Conservation (phyloP, 2,329 filamentous ascomycete genomes). For the Fusarium armeniacum region DNA sequence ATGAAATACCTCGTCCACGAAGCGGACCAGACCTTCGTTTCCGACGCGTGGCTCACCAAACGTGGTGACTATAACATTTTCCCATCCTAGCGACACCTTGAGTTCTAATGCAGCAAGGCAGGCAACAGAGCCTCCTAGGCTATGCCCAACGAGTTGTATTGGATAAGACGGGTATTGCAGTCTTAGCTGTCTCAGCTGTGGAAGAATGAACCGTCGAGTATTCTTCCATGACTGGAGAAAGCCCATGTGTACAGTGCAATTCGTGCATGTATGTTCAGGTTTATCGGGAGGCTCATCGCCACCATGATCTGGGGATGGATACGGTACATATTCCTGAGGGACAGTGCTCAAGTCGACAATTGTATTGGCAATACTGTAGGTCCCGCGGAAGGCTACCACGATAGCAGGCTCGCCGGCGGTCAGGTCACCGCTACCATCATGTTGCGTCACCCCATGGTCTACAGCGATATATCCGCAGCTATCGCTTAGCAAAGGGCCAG, state of each 20-base stretch:
- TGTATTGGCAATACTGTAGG: slow-evolving; percentile 93
- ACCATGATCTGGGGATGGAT: slow-evolving; percentile 71
- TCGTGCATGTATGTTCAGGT: slow-evolving; percentile 73
- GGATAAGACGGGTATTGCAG: slow-evolving; percentile 76
- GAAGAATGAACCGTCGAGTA: slow-evolving; percentile 77
- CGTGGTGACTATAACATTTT: slow-evolving; percentile 83
- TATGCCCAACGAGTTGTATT: slow-evolving; percentile 88
- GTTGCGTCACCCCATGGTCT: slow-evolving; percentile 69
- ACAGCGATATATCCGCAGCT: slow-evolving; percentile 94
- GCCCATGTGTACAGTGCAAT: slow-evolving; percentile 93
- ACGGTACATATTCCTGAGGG: slow-evolving; percentile 91
- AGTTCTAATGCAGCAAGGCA: slow-evolving; percentile 89
- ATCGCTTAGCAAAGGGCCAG: slow-evolving; percentile 86
- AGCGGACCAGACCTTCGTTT: slow-evolving; percentile 68
- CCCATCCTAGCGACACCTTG: slow-evolving; percentile 77
- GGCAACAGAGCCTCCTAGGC: slow-evolving; percentile 91
- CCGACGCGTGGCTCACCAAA: slow-evolving; percentile 87
- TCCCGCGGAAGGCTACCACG: slow-evolving; percentile 91
- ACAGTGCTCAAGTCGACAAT: slow-evolving; percentile 90
- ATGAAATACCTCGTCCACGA: slow-evolving; percentile 67
- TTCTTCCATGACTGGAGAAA: slow-evolving; percentile 89
- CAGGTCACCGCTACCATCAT: slow-evolving; percentile 27
- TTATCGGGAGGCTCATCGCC: slow-evolving; percentile 53
- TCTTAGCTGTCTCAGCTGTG: slow-evolving; percentile 72
- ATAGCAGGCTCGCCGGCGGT: slow-evolving; percentile 62